Evolutionary conservation across 73 alveolate species (phyloP), one percentile per base, ranked within the genome.

Genomic region (Symbiodinium natans): DNA sequence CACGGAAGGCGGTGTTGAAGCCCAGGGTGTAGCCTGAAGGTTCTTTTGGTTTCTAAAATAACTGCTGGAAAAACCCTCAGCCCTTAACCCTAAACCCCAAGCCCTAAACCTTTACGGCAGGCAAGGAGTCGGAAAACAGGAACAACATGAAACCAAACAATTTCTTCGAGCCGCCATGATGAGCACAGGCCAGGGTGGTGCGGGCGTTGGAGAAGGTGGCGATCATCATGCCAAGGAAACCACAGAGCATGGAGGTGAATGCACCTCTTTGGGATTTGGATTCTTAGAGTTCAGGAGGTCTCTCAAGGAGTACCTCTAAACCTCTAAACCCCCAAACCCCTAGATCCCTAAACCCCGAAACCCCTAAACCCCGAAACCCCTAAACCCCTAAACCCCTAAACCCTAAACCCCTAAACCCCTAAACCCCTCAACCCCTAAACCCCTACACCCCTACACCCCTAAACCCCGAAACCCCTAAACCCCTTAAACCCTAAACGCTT

Each of bases 201-300:
- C 99, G 99, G 39, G 93, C 92, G 41, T 93, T 93, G 84, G 93
- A 80, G 73, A 40, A 75, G 48, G 93, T 82, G 52, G 99, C 99
- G 52, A 93, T 52, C 92, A 77, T 77, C 99, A 93, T 93, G 48
- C 99, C 97, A 15, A 90, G 88, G 88, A 71, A 90, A 27, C 97
- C 97, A 11, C 97, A 90, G 83, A 90, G 42, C 97, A 90, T 90
- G 48, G 97, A 90, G 54, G 97, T 90, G 97, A 90, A 90, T 41
- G 97, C 97, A 90, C 97, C 97, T 88, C 43, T 34, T 46, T 46
- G 13, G 59, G 59, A 13, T 46, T 46, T 46, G 13, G 59, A 13
- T 6, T 13, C 59, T 46, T 46, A 13, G 59, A 56, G 25, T 56
- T 56, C 2, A 56, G 74, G 74, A 8, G 11, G 11, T 43, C 5